Percentiles rank a stretch among this genome's conserved stretches.
Conservation (phyloP, 1,284 basidiomycete species). For the Sporisorium sorghi region DNA sequence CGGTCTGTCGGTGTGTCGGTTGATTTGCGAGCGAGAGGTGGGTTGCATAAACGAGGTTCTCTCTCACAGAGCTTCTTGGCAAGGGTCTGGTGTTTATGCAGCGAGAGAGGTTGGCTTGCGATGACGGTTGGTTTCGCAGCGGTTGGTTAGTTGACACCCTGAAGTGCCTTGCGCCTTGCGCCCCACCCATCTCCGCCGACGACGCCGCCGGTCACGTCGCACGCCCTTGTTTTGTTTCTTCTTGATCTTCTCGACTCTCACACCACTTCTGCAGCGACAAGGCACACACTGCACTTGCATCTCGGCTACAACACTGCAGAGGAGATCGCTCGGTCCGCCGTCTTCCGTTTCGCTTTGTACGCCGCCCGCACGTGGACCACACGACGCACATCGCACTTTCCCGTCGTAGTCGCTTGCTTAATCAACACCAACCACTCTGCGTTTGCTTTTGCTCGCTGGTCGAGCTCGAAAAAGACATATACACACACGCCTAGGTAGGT, state of each 20-base stretch:
- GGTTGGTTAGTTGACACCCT: no score
- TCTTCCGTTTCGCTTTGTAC: not conserved
- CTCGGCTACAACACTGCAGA: not conserved
- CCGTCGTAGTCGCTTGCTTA: not conserved
- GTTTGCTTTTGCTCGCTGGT: not conserved
- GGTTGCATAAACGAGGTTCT: not conserved
- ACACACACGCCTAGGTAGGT: constrained; percentile 1
- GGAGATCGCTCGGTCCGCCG: not conserved
- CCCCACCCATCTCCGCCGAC: no score
- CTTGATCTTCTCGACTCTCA: not conserved
- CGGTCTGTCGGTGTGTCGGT: no score
- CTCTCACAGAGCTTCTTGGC: not conserved
- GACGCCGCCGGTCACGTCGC: not conserved
- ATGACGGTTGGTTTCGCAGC: no score
- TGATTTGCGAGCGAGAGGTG: not conserved
- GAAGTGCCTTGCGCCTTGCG: no score
- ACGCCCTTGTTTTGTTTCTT: not conserved
- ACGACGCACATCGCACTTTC: not conserved
- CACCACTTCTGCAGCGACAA: not conserved
- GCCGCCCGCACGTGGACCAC: constrained; percentile 2
- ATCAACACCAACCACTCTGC: not conserved
- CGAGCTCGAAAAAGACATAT: not conserved
- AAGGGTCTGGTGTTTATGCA: not conserved
- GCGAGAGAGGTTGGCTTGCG: not conserved
- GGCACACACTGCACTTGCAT: no score